Percentiles rank a stretch among this genome's conserved stretches.
Evolutionary conservation across 2,329 filamentous ascomycete genomes (phyloP).

Genomic region (Xylariaceae sp.): DNA sequence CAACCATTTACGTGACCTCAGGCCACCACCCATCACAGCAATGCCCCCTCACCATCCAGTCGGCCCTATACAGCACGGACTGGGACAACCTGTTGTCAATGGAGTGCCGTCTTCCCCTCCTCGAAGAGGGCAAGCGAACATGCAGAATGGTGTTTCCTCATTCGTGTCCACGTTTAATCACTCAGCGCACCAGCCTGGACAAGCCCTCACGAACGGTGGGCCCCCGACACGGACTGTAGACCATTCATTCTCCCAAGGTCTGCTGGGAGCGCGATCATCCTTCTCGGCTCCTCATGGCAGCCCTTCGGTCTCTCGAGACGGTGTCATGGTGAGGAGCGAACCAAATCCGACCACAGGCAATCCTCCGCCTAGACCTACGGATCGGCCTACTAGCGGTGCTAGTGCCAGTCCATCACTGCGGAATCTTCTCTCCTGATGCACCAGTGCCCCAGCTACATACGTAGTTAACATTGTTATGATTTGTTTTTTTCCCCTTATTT

Average conservation of each 20-base stretch:
- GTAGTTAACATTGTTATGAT: constrained; percentile 8
- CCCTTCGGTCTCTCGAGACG: constrained; percentile 42
- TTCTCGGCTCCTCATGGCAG: constrained; percentile 43
- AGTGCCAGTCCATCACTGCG: constrained; percentile 73
- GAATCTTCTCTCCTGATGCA: constrained; percentile 61
- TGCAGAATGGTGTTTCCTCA: constrained; percentile 35
- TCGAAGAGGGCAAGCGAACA: constrained; percentile 40
- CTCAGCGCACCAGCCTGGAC: constrained; percentile 27
- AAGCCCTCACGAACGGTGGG: constrained; percentile 36
- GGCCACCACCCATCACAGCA: constrained; percentile 45
- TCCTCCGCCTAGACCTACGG: constrained; percentile 30
- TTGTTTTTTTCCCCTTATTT: constrained; percentile 15
- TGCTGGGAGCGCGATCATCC: constrained; percentile 39
- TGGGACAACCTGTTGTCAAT: constrained; percentile 40
- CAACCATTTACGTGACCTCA: constrained; percentile 41
- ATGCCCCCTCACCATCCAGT: constrained; percentile 39
- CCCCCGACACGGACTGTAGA: constrained; percentile 42
- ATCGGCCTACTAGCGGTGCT: constrained; percentile 46
- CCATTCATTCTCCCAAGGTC: constrained; percentile 42
- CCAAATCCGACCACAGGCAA: constrained; percentile 28
- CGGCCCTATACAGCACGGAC: constrained; percentile 41
- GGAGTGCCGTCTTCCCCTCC: constrained; percentile 48
- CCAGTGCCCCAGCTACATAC: neutral
- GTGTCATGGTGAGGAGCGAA: constrained; percentile 30
- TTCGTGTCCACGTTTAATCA: constrained; percentile 37